A percentile compares a stretch with the other conserved stretches of the same genome.
These are phyloP conservation scores for Scopulariopsis brevicaulis DNA, from an alignment of 2,329 filamentous ascomycete species.

Conservation along the genomic window DNA sequence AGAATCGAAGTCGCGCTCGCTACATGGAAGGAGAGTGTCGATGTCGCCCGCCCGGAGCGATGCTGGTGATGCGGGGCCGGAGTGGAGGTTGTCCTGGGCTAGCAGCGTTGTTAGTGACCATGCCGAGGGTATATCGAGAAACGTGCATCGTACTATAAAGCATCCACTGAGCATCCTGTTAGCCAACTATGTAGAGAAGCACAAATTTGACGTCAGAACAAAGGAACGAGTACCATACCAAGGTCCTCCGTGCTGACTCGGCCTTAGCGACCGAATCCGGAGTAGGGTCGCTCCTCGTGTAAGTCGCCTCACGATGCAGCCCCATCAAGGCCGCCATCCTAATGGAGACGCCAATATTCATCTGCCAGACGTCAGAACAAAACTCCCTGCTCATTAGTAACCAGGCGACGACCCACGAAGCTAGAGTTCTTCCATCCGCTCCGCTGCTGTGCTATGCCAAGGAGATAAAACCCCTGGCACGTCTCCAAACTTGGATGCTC, in stretches of 20 bases:
- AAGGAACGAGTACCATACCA: constrained; percentile 26
- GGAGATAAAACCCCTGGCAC: constrained; percentile 46
- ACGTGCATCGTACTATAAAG: constrained; percentile 28
- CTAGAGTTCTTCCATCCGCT: constrained; percentile 40
- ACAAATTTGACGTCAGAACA: neutral
- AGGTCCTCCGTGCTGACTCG: constrained; percentile 44
- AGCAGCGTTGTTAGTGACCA: neutral
- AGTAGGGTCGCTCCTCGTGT: constrained; percentile 27
- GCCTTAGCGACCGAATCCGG: constrained; percentile 33
- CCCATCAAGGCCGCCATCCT: constrained; percentile 43
- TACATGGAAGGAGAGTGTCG: constrained; percentile 38
- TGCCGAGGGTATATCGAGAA: neutral
- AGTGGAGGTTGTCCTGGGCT: constrained; percentile 45
- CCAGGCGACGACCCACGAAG: constrained; percentile 28
- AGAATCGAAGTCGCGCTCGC: constrained; percentile 37
- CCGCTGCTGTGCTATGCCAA: constrained; percentile 48
- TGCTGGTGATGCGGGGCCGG: constrained; percentile 36
- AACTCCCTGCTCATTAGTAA: neutral
- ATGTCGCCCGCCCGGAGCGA: constrained; percentile 41
- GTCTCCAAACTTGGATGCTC: constrained; percentile 39
- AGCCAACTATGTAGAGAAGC: neutral
- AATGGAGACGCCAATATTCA: constrained; percentile 44
- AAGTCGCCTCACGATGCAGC: constrained; percentile 44
- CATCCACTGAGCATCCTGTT: constrained; percentile 36
- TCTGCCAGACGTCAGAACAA: constrained; percentile 19